Percentiles rank a stretch among this genome's conserved stretches.
Conservation (phyloP, 306 rosid species). For the Cyamopsis tetragonoloba region DNA sequence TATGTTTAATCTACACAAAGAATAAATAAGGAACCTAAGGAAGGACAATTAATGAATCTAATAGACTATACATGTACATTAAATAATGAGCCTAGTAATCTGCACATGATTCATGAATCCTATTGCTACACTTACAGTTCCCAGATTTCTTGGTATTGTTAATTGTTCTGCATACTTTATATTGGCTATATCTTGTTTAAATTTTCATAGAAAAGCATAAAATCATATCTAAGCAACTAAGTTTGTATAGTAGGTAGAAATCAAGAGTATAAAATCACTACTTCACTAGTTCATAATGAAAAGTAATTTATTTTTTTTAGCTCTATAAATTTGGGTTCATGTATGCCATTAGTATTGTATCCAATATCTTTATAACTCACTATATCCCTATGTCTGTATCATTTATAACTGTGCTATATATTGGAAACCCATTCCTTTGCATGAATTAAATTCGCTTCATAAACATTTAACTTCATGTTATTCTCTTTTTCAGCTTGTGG, state of each 20-base stretch:
- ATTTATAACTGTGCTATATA: not conserved
- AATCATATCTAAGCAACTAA: too few relatives aligned
- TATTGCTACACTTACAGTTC: too few relatives aligned
- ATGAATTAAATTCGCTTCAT: conserved; percentile 20
- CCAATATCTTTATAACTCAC: not conserved
- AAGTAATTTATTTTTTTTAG: not conserved
- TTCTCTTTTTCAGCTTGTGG: conserved; percentile 67
- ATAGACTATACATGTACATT: too few relatives aligned
- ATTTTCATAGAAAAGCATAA: conserved; percentile 9
- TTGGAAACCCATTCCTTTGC: not conserved
- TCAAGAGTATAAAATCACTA: not conserved
- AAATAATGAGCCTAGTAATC: too few relatives aligned
- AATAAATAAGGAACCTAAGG: too few relatives aligned
- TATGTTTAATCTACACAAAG: too few relatives aligned
- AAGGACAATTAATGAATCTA: too few relatives aligned
- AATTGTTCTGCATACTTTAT: conserved; percentile 3
- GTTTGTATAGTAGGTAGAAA: not conserved
- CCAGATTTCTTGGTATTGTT: not conserved
- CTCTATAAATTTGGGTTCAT: not conserved
- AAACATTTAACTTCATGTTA: conserved; percentile 1
- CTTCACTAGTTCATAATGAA: not conserved
- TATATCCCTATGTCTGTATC: not conserved
- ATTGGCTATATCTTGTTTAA: not conserved
- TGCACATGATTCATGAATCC: too few relatives aligned
- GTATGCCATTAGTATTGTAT: not conserved